Evolutionary conservation across 495 filamentous ascomycete genomes (phyloP).

Genomic region (Beverwykella pulmonaria): DNA sequence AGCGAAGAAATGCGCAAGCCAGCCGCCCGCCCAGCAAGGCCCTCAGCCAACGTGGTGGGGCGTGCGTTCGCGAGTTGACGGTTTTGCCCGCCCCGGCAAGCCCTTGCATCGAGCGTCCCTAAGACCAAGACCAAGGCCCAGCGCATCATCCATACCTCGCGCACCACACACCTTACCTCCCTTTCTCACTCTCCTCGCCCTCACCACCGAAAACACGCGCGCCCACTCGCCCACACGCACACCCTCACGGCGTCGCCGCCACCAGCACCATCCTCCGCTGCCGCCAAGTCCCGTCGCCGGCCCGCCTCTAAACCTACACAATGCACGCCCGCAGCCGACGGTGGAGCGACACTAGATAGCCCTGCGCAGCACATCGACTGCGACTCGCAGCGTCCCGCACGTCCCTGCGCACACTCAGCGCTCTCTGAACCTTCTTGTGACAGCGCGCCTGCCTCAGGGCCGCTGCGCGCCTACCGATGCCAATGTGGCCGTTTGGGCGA

Average conservation of each 20-base stretch:
- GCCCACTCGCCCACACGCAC: not conserved
- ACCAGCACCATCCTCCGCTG: too few relatives aligned
- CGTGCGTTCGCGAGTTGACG: too few relatives aligned
- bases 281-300: not conserved
- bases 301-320: not conserved
- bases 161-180: not conserved
- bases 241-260: too few relatives aligned
- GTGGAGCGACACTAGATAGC: conserved; percentile 18
- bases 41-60: too few relatives aligned
- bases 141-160: not conserved
- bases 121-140: too few relatives aligned
- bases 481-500: conserved; percentile 41
- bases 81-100: too few relatives aligned
- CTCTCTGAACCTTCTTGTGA: not conserved
- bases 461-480: conserved; percentile 28
- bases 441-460: not conserved
- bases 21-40: too few relatives aligned
- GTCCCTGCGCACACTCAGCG: conserved; percentile 3
- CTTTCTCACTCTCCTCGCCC: conserved; percentile 1
- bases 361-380: conserved; percentile 3
- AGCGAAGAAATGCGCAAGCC: too few relatives aligned
- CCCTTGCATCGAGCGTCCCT: too few relatives aligned
- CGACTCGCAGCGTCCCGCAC: conserved; percentile 1
- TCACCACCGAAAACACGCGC: not conserved
- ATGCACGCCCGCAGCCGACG: conserved; percentile 4